phyloP scores from a whole-genome alignment of 805 yeast species.

The Metschnikowia cerradonensis region DNA sequence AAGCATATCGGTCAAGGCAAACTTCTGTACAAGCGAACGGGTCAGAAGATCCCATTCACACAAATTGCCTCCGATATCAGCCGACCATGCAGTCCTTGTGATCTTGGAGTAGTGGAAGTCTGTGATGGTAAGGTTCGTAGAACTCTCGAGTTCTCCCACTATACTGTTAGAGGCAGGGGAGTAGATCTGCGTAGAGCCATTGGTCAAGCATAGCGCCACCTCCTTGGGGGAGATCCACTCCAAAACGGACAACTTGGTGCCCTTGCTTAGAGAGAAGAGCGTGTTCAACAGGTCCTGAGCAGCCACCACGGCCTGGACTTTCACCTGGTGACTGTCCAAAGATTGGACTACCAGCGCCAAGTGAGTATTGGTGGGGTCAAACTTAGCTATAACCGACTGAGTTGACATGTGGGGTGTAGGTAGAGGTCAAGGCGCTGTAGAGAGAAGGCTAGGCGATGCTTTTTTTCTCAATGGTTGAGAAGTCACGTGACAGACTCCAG shows the following conservation, averaged over 20 bases:
- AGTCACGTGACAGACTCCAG: background rate
- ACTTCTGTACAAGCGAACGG: conserved; percentile 38
- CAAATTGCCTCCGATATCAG: conserved; percentile 55
- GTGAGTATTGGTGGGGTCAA: conserved; percentile 59
- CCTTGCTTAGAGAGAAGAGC: conserved; percentile 52
- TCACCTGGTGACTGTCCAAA: conserved; percentile 65
- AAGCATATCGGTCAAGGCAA: conserved; percentile 38
- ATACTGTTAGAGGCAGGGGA: conserved; percentile 64
- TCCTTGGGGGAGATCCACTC: conserved; percentile 50
- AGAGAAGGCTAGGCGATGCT: conserved; percentile 2
- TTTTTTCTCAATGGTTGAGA: conserved; percentile 4
- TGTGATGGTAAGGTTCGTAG: conserved; percentile 43
- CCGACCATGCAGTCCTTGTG: conserved; percentile 51
- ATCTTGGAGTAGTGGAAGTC: conserved; percentile 44
- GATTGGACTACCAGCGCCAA: conserved; percentile 65
- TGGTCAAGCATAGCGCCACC: conserved; percentile 59
- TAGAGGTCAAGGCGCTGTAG: background rate
- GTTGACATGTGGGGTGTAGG: conserved; percentile 14
- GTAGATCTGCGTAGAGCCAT: conserved; percentile 61
- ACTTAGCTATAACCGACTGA: conserved; percentile 41
- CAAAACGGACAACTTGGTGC: conserved; percentile 45
- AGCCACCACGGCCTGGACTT: conserved; percentile 51
- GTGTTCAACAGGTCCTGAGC: conserved; percentile 42
- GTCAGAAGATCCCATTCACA: conserved; percentile 58
- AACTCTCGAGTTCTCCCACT: conserved; percentile 47